Evolutionary conservation across 2,329 filamentous ascomycete genomes (phyloP).

Genomic region (Polychaeton citri): DNA sequence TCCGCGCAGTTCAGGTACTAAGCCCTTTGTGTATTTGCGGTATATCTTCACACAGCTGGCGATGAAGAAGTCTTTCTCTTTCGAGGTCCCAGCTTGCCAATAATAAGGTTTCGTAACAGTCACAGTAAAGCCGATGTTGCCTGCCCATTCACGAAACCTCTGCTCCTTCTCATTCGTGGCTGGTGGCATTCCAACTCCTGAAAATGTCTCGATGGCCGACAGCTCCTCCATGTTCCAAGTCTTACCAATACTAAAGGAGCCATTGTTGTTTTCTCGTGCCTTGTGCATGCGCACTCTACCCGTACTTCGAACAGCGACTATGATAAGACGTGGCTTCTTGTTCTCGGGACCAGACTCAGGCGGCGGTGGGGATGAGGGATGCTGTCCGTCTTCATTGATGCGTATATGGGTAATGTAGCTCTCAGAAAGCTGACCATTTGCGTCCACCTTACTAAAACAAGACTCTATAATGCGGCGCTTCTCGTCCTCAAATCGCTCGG

Average conservation of each 20-base stretch:
- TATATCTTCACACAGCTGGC: slow-evolving; percentile 93
- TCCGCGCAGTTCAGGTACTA: slow-evolving; percentile 62
- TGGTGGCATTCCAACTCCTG: slow-evolving; percentile 22
- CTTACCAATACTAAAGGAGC: slow-evolving; percentile 92
- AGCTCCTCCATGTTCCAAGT: slow-evolving; percentile 96
- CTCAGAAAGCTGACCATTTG: slow-evolving; percentile 71
- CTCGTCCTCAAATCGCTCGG: slow-evolving; percentile 92
- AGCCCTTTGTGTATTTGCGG: slow-evolving; percentile 86
- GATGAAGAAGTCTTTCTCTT: slow-evolving; percentile 98
- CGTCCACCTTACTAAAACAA: slow-evolving; percentile 83
- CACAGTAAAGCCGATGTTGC: slow-evolving; percentile 71
- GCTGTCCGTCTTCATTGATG: slow-evolving; percentile 72
- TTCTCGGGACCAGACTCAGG: slow-evolving; percentile 58
- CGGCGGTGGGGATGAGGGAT: slow-evolving; percentile 74
- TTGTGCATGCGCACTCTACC: slow-evolving; percentile 93
- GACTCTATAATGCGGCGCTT: slow-evolving; percentile 88
- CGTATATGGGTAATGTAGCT: slow-evolving; percentile 97
- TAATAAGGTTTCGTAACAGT: slow-evolving; percentile 91
- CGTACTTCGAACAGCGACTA: slow-evolving; percentile 84
- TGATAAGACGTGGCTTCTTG: slow-evolving; percentile 83
- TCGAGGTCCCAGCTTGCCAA: slow-evolving; percentile 84
- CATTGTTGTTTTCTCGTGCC: slow-evolving; percentile 86
- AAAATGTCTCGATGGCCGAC: slow-evolving; percentile 68
- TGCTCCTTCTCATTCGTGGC: slow-evolving; percentile 47
- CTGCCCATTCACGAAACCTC: slow-evolving; percentile 60